A percentile compares a stretch with the other conserved stretches of the same genome.
Conservation (phyloP, 1,139 yeast species). For the Diutina scorzettiae region DNA sequence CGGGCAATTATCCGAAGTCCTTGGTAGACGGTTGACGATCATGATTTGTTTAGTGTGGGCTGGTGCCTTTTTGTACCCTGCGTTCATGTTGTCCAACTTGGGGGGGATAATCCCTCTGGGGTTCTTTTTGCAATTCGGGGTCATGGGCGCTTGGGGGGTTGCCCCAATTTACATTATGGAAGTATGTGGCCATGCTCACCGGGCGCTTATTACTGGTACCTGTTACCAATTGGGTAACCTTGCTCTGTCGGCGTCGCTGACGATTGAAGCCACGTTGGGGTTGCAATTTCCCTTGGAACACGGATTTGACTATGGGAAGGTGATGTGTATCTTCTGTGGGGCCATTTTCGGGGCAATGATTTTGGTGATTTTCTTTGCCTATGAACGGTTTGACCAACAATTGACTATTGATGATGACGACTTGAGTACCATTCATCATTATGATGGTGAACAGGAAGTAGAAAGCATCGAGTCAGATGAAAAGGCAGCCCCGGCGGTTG, state of each 20-base stretch:
- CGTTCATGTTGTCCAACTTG: conserved; percentile 47
- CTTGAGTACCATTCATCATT: conserved; percentile 8
- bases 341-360: conserved; percentile 59
- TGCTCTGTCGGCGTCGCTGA: conserved; percentile 73
- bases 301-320: conserved; percentile 27
- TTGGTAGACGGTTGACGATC: conserved; percentile 48
- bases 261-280: conserved; percentile 71
- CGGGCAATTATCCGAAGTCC: conserved; percentile 48
- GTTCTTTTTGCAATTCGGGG: conserved; percentile 68
- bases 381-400: conserved; percentile 35
- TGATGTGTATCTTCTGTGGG: conserved; percentile 77
- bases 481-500: background rate
- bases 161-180: conserved; percentile 70
- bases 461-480: background rate
- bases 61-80: conserved; percentile 55
- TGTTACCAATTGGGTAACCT: conserved; percentile 79
- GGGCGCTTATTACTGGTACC: conserved; percentile 63
- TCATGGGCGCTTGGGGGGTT: conserved; percentile 87
- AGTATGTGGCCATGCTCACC: conserved; percentile 64
- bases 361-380: conserved; percentile 53
- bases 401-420: conserved; percentile 12
- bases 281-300: conserved; percentile 39
- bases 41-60: conserved; percentile 51
- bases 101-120: conserved; percentile 61
- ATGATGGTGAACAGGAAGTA: background rate